Evolutionary conservation across 2,329 filamentous ascomycete species (phyloP), one percentile per base, ranked within the genome.

Genomic region (Dactylellina drechsleri): DNA sequence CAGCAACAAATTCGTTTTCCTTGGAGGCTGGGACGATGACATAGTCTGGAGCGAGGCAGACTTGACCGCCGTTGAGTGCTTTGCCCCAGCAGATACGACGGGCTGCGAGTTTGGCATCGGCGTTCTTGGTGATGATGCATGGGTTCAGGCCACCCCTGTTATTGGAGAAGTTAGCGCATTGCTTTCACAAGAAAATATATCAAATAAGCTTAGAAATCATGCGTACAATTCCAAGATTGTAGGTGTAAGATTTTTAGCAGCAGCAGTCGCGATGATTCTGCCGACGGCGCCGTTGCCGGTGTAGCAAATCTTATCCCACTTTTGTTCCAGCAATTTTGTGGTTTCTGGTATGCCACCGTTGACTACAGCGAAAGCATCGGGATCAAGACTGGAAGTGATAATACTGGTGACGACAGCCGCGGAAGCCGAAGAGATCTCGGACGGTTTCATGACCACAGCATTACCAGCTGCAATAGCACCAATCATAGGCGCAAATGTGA

Each of bases 271-370:
- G 62, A 98, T 89, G 80, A 98, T 93, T 80, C 90, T 92, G 80
- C 92, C 95, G 16, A 97, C 92, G 28, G 81, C 84, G 61, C 87
- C 86, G 79, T 89, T 90, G 65, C 95, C 95, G 0, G 95, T 99
- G 84, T 97, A 99, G 85, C 95, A 93, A 80, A 99, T 96, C 87
- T 97, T 98, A 84, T 96, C 93, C 90, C 93, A 99, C 82, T 94
- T 94, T 84, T 93, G 88, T 70, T 94, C 88, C 40, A 99, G 86
- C 52, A 98, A 84, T 12, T 89, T 89, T 53, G 91, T 92, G 2
- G 91, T 93, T 85, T 97, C 92, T 2, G 90, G 86, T 18, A 97
- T 83, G 28, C 85, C 89, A 74, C 95, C 95, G 81, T 97, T 95
- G 78, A 97, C 85, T 71, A 92, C 87, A 41, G 85, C 84, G 83